Evolutionary conservation across 305 asterid species (phyloP), one percentile per base, ranked within the genome.

Genomic region (Solanum hybrid): DNA sequence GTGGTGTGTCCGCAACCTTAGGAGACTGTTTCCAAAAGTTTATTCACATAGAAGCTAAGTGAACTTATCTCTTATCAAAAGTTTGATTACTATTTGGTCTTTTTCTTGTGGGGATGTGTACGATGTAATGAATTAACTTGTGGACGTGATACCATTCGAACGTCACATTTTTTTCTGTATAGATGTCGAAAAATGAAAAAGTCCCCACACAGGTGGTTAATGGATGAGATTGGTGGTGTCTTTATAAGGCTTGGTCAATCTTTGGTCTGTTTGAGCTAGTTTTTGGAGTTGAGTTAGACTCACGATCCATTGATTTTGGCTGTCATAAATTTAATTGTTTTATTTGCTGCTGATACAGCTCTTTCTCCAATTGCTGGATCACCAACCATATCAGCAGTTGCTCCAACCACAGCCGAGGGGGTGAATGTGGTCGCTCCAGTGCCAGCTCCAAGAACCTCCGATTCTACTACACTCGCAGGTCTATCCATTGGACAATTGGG

Each of bases 301-400:
- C 16, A 10, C 3, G 4, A 2, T 69, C 2, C 2, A 24, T 69
- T 32, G 4, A 29, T 29, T 75, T 31, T 16, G 37, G 38, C 38
- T 31, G 0, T 56, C 24, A 56, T 56, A 10, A 16, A 82, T 46
- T 29, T 31, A 5, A 0, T n/a, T 42, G 17, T 46, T 27, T 87
- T 73, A 71, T 51, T 13, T 37, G 87, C 35, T 32, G 35, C 10
- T 66, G 80, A 7, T 76, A 16, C 94, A 96, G 97, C 96, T 87
- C 89, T 77, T 35, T 85, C 98, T 64, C 98, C 98, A 13, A 0
- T 24, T n/a, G 93, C 94, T 27, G 4, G 84, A 17, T 92, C 98
- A 36, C 96, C 98, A 4, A 90, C 91, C 90, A 10, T 91, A 3
- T 85, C 86, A 16, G 92, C 96, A 1, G 92, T 90, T 38, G 88